A percentile compares a stretch with the other conserved stretches of the same genome.
phyloP scores from a whole-genome alignment of 2,329 filamentous ascomycete species.

The Calycina herbarum region DNA sequence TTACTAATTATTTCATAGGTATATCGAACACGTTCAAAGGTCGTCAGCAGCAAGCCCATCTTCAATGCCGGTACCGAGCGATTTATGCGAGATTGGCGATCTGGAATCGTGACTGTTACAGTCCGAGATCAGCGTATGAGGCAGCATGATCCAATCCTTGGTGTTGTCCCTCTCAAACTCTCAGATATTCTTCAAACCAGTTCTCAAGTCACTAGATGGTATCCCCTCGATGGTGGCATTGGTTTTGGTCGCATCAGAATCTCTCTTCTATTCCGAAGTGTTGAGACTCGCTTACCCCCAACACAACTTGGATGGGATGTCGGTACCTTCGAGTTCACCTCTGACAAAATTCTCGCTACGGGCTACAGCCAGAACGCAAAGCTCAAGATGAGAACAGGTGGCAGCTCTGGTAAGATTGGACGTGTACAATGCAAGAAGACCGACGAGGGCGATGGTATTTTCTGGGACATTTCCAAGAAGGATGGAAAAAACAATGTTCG shows the following conservation, averaged over 20 bases:
- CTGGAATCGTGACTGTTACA: constrained; percentile 79
- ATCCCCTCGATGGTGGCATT: constrained; percentile 92
- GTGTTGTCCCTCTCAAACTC: constrained; percentile 84
- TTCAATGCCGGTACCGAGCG: constrained; percentile 96
- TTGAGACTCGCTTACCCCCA: constrained; percentile 83
- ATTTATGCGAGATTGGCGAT: constrained; percentile 92
- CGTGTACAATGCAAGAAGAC: constrained; percentile 61
- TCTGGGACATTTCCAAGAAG: constrained; percentile 56
- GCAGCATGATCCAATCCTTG: constrained; percentile 92
- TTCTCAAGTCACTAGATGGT: constrained; percentile 84
- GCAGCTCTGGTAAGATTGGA: constrained; percentile 71
- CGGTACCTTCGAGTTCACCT: constrained; percentile 87
- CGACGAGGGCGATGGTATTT: constrained; percentile 59
- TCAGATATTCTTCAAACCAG: constrained; percentile 85
- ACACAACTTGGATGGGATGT: constrained; percentile 91
- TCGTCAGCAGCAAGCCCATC: constrained; percentile 90
- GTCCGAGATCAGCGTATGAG: constrained; percentile 87
- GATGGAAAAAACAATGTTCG: constrained; percentile 56
- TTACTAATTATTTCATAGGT: constrained; percentile 44
- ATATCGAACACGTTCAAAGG: constrained; percentile 94
- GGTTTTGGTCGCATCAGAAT: constrained; percentile 89
- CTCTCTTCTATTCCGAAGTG: constrained; percentile 83
- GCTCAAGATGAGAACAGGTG: constrained; percentile 82
- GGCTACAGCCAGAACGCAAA: constrained; percentile 64
- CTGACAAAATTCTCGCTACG: constrained; percentile 65